Conservation (phyloP, 768 basidiomycete genomes). For the Boletus tylopilopsis region DNA sequence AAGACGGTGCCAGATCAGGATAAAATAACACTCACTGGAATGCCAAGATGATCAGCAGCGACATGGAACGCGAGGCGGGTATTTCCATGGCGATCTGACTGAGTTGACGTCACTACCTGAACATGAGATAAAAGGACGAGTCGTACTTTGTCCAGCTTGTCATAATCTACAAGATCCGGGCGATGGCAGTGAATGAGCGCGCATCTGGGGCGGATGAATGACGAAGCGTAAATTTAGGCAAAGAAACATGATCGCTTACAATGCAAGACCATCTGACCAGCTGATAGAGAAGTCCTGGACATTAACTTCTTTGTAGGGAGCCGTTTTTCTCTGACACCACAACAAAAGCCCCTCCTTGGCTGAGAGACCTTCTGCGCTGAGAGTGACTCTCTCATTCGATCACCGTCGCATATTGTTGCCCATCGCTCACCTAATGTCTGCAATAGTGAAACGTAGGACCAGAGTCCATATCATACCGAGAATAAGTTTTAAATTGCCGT, state of each 20-base stretch:
- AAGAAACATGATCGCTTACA: conserved; percentile 51
- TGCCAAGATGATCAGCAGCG: conserved; percentile 84
- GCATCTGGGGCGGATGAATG: conserved; percentile 55
- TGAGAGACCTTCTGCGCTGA: conserved; percentile 95
- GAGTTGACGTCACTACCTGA: conserved; percentile 9
- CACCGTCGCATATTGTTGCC: background rate
- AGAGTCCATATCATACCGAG: conserved; percentile 99
- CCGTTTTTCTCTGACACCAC: conserved; percentile 98
- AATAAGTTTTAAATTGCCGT: conserved; percentile 97
- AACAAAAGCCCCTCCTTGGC: conserved; percentile 96
- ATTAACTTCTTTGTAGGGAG: conserved; percentile 84
- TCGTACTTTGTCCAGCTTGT: conserved; percentile 76
- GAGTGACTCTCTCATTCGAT: conserved; percentile 10
- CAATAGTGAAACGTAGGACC: conserved; percentile 95
- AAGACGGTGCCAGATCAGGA: background rate
- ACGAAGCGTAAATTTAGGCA: conserved; percentile 5
- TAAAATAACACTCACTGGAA: conserved; percentile 61
- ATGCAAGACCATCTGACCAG: conserved; percentile 93
- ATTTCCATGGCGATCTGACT: conserved; percentile 79
- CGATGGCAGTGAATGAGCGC: conserved; percentile 97
- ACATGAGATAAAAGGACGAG: background rate
- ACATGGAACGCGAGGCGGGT: conserved; percentile 84
- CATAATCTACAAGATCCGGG: conserved; percentile 90
- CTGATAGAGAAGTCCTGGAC: conserved; percentile 91
- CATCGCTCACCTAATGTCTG: conserved; percentile 83